Percentiles rank a stretch among this genome's conserved stretches.
These are phyloP conservation scores for Tolypocladium cylindrosporum DNA, from an alignment of 2,329 filamentous ascomycete genomes.

Conservation along the genomic window DNA sequence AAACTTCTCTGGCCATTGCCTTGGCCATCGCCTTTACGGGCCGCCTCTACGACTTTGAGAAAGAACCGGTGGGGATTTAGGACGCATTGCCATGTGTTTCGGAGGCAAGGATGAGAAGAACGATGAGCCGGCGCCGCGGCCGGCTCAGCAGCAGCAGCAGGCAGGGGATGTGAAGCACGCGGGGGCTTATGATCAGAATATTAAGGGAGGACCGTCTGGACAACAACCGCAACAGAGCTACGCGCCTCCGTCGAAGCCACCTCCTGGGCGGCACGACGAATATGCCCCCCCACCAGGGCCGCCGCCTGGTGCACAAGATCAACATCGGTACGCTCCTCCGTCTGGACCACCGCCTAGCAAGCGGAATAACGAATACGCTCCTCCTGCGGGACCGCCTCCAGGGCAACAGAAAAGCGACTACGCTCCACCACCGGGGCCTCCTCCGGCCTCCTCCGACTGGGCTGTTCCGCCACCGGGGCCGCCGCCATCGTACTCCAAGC, in stretches of 20 bases:
- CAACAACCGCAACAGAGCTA: background rate
- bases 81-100: constrained; percentile 35
- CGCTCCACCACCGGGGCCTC: constrained; percentile 19
- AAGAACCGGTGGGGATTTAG: background rate
- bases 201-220: background rate
- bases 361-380: background rate
- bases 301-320: constrained; percentile 17
- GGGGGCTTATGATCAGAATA: background rate
- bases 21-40: no score
- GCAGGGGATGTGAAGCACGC: constrained; percentile 13
- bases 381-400: background rate
- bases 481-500: constrained; percentile 15
- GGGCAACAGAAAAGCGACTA: constrained; percentile 11
- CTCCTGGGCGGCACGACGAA: background rate
- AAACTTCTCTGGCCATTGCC: background rate
- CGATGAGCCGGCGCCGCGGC: constrained; percentile 29
- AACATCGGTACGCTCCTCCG: constrained; percentile 19
- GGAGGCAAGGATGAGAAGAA: constrained; percentile 30
- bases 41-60: background rate
- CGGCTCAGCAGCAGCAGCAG: constrained; percentile 15
- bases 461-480: constrained; percentile 27
- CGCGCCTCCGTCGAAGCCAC: background rate
- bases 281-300: constrained; percentile 19
- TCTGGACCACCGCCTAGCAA: constrained; percentile 19
- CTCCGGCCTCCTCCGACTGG: constrained; percentile 14